phyloP scores from a whole-genome alignment of 116 monocot species.

The Posidonia oceanica region DNA sequence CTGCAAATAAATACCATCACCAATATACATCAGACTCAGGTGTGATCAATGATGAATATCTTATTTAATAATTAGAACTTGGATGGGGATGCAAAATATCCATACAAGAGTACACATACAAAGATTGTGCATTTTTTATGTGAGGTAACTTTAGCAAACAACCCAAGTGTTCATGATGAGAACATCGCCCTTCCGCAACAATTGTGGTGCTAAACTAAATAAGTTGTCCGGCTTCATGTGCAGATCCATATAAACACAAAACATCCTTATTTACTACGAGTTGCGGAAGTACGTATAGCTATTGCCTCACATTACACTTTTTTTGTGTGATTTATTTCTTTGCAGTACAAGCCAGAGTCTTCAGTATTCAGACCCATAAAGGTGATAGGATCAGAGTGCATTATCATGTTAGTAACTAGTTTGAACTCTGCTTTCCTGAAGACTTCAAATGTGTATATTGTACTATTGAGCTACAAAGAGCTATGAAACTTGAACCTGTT shows the following conservation, averaged over 20 bases:
- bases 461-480: neutral
- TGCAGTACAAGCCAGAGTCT: slow-evolving; percentile 63
- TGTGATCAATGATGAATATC: no score
- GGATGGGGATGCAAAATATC: no score
- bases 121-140: no score
- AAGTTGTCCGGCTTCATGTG: no score
- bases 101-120: no score
- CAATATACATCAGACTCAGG: no score
- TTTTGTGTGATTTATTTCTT: neutral
- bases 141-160: no score
- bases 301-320: neutral
- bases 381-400: slow-evolving; percentile 65
- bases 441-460: neutral
- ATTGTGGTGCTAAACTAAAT: no score
- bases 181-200: no score
- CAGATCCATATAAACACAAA: neutral
- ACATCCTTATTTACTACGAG: neutral
- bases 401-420: slow-evolving; percentile 53
- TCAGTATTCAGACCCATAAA: slow-evolving; percentile 65
- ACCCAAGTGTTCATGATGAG: no score
- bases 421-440: neutral
- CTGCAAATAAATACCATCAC: no score
- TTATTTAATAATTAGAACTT: no score
- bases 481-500: neutral
- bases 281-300: neutral